A percentile compares a stretch with the other conserved stretches of the same genome.
phyloP scores from a whole-genome alignment of 2,329 filamentous ascomycete species.

The Corniculantispora saksenae region DNA sequence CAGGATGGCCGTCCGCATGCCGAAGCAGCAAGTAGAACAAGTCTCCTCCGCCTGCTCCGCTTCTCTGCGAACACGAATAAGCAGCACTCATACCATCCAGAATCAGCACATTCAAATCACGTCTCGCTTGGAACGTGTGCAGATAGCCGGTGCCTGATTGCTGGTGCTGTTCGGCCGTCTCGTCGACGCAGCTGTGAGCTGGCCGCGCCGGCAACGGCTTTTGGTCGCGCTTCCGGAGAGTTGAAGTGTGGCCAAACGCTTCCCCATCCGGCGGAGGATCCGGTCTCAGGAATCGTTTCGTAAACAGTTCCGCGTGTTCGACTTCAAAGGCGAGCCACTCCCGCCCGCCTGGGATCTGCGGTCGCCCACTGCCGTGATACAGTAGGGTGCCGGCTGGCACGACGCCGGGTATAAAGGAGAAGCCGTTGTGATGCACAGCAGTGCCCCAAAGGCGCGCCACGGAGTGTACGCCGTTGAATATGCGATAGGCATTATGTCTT shows the following conservation, averaged over 20 bases:
- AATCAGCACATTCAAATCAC: neutral
- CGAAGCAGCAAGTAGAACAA: neutral
- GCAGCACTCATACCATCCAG: neutral
- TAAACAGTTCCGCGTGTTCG: neutral
- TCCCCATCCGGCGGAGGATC: neutral
- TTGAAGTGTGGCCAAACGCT: neutral
- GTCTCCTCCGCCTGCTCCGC: neutral
- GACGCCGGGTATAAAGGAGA: neutral
- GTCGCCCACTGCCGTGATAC: neutral
- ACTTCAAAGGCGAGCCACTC: neutral
- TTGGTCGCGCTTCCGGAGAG: neutral
- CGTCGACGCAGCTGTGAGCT: neutral
- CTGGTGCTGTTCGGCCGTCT: neutral
- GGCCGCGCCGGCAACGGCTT: neutral
- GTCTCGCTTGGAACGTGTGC: neutral
- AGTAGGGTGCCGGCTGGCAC: neutral
- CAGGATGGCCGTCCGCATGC: neutral
- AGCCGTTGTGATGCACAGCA: neutral
- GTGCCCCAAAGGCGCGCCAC: neutral
- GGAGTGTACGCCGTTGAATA: neutral
- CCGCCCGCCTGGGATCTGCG: neutral
- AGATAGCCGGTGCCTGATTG: neutral
- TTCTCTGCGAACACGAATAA: too few species aligned
- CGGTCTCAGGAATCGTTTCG: neutral
- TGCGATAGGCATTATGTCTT: neutral